Evolutionary conservation across 208 protist genomes (phyloP), one percentile per base, ranked within the genome.

Genomic region (Leishmania aethiopica): DNA sequence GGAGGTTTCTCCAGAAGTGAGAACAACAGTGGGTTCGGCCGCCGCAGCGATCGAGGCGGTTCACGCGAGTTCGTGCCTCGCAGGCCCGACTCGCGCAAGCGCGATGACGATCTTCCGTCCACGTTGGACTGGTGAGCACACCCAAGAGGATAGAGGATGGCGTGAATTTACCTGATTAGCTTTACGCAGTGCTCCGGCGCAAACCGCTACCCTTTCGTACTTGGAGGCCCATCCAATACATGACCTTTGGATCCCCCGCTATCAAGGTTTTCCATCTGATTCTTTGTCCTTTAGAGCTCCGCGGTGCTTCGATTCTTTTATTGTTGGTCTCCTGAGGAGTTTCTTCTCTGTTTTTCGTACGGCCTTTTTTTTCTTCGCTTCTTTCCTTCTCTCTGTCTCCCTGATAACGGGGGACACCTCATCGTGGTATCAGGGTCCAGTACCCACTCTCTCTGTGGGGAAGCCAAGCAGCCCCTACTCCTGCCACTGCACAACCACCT

Each of bases 1-100:
- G 75, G 81, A 32, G 81, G 59, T 35, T 77, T 59, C 47, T 57
- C 75, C 22, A 51, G 81, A 72, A 77, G 75, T 8, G 67, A 77
- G 11, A 32, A 13, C 69, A 73, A 53, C 40, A 64, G 51, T 45
- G 74, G n/a, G 6, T 77, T 66, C 19, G 57, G 19, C 32, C 47
- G 74, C 32, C 51, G 74, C 53, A 7, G 74, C 22, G 74, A 77
- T 64, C 53, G 57, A 64, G 74, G 74, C 8, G 51, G 15, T 66
- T 77, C 74, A 37, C 74, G 74, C 49, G 19, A 40, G 1, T 77
- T 62, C 22, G 4, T 11, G 28, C 13, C 55, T 69, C 57, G 59
- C 10, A 47, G 45, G 15, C 37, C 35, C 40, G n/a, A 51, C 40
- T 79, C 60, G 37, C 75, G 75, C 55, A 49, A 45, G 8, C 7